Percentiles rank a stretch among this genome's conserved stretches.
phyloP scores from a whole-genome alignment of 129 eudicot species.

The Deinandra increscens region DNA sequence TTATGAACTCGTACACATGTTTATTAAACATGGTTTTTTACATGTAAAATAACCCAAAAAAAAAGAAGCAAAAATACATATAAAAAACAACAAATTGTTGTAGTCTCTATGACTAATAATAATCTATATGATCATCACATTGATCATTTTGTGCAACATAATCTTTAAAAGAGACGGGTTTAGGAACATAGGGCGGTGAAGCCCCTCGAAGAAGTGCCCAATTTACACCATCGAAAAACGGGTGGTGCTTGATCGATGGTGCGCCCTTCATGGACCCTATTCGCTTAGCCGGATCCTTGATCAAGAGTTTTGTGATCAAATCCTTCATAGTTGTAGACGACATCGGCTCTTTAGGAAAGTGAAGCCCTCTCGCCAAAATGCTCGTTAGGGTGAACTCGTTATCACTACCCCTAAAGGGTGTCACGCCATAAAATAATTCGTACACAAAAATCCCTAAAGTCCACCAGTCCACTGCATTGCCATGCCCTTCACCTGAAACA shows the following conservation, averaged over 20 bases:
- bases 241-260: conserved; percentile 57
- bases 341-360: conserved; percentile 65
- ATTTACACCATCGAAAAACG: conserved; percentile 60
- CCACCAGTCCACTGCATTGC: conserved; percentile 89
- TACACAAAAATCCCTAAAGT: conserved; percentile 66
- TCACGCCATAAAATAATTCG: conserved; percentile 71
- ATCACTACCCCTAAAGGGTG: conserved; percentile 72
- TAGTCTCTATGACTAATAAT: conserved; percentile 37
- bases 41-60: neutral
- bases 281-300: conserved; percentile 56
- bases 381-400: conserved; percentile 67
- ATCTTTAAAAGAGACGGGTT: conserved; percentile 34
- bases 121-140: conserved; percentile 42
- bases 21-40: neutral
- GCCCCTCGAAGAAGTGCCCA: conserved; percentile 78
- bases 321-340: conserved; percentile 48
- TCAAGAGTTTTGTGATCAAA: conserved; percentile 52
- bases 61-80: neutral
- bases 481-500: conserved; percentile 78
- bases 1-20: neutral
- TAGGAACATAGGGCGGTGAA: conserved; percentile 57
- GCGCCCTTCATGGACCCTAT: conserved; percentile 80
- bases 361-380: conserved; percentile 70
- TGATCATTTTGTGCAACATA: conserved; percentile 37
- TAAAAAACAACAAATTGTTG: neutral